A percentile compares a stretch with the other conserved stretches of the same genome.
Conservation (phyloP, 148 eudicot genomes). For the Persicaria tinctoria region DNA sequence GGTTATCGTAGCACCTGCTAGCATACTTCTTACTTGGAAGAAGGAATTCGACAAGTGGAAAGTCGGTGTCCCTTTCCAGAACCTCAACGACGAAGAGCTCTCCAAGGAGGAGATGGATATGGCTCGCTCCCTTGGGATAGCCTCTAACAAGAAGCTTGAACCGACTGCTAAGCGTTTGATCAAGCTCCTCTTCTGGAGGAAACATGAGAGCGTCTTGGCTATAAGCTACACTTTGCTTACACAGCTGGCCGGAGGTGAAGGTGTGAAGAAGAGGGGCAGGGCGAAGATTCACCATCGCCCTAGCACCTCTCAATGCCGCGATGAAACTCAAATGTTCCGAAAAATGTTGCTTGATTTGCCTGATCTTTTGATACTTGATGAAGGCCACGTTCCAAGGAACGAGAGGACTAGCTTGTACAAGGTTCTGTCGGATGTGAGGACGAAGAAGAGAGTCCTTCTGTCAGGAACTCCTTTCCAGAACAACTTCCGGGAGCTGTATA, state of each 20-base stretch:
- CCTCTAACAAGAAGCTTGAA: not conserved
- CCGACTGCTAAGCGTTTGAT: conserved; percentile 24
- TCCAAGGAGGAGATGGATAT: conserved; percentile 33
- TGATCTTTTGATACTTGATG: conserved; percentile 45
- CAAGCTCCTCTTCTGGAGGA: conserved; percentile 48
- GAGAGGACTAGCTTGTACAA: conserved; percentile 44
- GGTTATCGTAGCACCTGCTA: conserved; percentile 57
- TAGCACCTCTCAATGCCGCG: not conserved
- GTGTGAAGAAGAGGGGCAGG: conserved; percentile 12
- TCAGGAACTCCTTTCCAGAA: conserved; percentile 97
- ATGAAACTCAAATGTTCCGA: conserved; percentile 18
- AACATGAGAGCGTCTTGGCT: conserved; percentile 46
- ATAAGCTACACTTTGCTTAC: conserved; percentile 57
- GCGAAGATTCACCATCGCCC: not conserved
- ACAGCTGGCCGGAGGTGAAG: conserved; percentile 30
- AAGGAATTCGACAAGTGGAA: conserved; percentile 71
- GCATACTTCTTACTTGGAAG: conserved; percentile 76
- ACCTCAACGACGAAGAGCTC: conserved; percentile 35
- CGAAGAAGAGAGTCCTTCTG: conserved; percentile 53
- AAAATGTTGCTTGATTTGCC: conserved; percentile 40
- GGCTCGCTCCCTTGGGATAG: not conserved
- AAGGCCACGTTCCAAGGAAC: conserved; percentile 82
- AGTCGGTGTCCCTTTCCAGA: conserved; percentile 49
- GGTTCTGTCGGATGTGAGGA: conserved; percentile 37
- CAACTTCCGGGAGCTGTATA: conserved; percentile 63